Evolutionary conservation across 2,329 filamentous ascomycete genomes (phyloP).

Genomic region (Neonectria punicea): DNA sequence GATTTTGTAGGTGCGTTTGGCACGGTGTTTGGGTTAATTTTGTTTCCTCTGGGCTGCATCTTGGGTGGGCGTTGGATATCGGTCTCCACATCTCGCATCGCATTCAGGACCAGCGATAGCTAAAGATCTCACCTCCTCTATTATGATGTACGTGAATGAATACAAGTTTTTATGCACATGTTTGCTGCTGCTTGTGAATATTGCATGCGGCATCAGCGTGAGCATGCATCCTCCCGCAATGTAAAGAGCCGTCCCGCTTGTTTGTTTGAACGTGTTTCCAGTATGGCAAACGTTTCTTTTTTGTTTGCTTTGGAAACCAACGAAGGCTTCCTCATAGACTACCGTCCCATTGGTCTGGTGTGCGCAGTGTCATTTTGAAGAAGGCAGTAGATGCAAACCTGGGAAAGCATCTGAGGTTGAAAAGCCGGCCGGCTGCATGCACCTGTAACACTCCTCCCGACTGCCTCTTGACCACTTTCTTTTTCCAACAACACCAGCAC

Average conservation of each 20-base stretch:
- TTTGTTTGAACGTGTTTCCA: background rate
- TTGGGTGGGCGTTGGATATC: slow-evolving; percentile 37
- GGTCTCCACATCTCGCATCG: slow-evolving; percentile 16
- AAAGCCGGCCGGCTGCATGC: slow-evolving; percentile 8
- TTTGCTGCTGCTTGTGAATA: background rate
- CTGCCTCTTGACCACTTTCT: background rate
- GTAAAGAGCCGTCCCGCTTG: background rate
- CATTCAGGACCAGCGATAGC: slow-evolving; percentile 21
- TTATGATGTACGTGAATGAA: slow-evolving; percentile 20
- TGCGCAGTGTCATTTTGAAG: background rate
- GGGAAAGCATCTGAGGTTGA: background rate
- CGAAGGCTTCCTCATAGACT: background rate
- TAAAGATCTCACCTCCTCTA: slow-evolving; percentile 36
- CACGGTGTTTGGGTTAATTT: slow-evolving; percentile 36
- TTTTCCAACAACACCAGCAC: background rate
- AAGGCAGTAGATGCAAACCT: background rate
- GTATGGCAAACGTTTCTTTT: background rate
- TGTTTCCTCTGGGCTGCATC: slow-evolving; percentile 28
- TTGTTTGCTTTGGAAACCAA: background rate
- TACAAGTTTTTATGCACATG: background rate
- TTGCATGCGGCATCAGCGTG: background rate
- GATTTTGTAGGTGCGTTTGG: slow-evolving; percentile 26
- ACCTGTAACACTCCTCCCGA: background rate
- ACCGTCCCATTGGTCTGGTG: background rate
- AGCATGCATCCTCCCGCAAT: background rate